A percentile compares a stretch with the other conserved stretches of the same genome.
Conservation (phyloP, 202 grass and related monocot genomes). For the Schoenoplectus tabernaemontani region DNA sequence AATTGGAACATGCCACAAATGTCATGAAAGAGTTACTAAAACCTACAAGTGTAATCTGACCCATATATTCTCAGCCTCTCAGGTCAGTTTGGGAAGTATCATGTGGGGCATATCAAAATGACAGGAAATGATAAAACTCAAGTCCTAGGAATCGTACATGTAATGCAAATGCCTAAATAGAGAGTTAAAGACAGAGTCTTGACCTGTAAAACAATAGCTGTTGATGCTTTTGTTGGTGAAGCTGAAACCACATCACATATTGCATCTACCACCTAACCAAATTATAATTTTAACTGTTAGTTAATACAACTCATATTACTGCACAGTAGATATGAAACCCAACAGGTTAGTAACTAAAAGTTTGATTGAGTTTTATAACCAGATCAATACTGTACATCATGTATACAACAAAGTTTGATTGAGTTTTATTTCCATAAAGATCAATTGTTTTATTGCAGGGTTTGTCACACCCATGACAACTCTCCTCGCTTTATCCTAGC, state of each 20-base stretch:
- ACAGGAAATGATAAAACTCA: no score
- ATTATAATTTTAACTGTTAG: constrained; percentile 7
- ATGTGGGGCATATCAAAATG: no score
- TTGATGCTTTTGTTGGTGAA: constrained; percentile 85
- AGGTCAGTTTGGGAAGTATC: not conserved
- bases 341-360: not conserved
- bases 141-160: no score
- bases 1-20: not conserved
- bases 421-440: no score
- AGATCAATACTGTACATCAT: not conserved
- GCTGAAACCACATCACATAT: constrained; percentile 97
- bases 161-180: constrained; percentile 13
- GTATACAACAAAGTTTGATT: not conserved
- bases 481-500: no score
- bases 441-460: no score
- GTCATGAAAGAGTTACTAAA: not conserved
- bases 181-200: constrained; percentile 28
- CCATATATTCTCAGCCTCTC: constrained; percentile 2
- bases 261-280: constrained; percentile 89
- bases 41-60: not conserved
- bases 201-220: constrained; percentile 95
- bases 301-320: constrained; percentile 3
- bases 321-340: constrained; percentile 3
- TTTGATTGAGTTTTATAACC: no score
- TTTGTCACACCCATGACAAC: no score